A percentile compares a stretch with the other conserved stretches of the same genome.
Evolutionary conservation across 1,139 yeast species (phyloP).

Genomic region (Kluyveromyces sp.): DNA sequence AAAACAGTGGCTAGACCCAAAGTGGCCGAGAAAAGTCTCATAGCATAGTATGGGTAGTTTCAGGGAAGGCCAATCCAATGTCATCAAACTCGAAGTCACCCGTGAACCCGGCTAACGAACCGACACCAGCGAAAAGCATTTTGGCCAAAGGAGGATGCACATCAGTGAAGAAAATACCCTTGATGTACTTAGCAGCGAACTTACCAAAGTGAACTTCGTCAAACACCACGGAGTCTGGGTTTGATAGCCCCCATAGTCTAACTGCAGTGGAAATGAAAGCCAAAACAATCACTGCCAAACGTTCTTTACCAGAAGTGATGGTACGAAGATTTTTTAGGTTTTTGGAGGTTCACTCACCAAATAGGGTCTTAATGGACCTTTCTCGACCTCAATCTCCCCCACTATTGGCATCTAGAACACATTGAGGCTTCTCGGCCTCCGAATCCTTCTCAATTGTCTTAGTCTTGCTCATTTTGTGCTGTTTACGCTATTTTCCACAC

Average conservation of each 20-base stretch:
- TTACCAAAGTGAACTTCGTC: slow-evolving; percentile 89
- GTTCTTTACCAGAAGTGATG: slow-evolving; percentile 31
- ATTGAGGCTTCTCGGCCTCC: not conserved
- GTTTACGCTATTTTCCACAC: too few relatives aligned
- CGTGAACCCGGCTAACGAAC: slow-evolving; percentile 61
- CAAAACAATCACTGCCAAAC: slow-evolving; percentile 40
- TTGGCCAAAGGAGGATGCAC: slow-evolving; percentile 94
- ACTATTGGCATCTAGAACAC: slow-evolving; percentile 33
- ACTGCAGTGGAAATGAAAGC: slow-evolving; percentile 47
- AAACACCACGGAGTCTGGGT: slow-evolving; percentile 80
- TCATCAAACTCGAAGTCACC: slow-evolving; percentile 67
- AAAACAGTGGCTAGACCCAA: slow-evolving; percentile 77
- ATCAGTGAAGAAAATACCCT: slow-evolving; percentile 75
- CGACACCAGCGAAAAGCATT: slow-evolving; percentile 77
- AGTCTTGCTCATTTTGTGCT: not conserved
- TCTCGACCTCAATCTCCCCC: slow-evolving; percentile 33
- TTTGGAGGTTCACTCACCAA: slow-evolving; percentile 38
- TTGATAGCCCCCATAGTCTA: slow-evolving; percentile 52
- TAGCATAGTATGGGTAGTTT: slow-evolving; percentile 62
- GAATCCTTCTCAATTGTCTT: not conserved
- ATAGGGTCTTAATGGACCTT: slow-evolving; percentile 37
- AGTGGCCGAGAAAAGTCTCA: slow-evolving; percentile 82
- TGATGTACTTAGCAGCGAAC: slow-evolving; percentile 66
- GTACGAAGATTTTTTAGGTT: slow-evolving; percentile 34
- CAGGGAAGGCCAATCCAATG: slow-evolving; percentile 62